phyloP scores from a whole-genome alignment of 768 basidiomycete genomes.

The Amanita inopinata region DNA sequence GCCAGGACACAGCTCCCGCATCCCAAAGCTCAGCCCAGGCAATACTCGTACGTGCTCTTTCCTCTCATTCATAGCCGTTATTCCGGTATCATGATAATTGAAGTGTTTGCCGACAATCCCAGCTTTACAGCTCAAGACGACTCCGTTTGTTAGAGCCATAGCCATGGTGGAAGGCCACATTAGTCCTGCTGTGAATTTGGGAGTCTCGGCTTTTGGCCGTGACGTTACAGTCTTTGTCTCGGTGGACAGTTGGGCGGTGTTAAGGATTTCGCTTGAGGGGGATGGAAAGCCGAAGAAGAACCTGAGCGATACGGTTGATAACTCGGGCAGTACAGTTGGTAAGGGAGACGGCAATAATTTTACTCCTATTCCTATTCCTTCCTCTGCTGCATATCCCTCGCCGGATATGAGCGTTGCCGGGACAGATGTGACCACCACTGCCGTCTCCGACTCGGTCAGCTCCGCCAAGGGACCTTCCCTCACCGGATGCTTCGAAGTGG shows the following conservation, averaged over 20 bases:
- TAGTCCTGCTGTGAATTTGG: conserved; percentile 37
- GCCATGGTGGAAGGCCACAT: conserved; percentile 37
- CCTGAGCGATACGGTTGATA: too few species aligned
- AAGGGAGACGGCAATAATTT: too few species aligned
- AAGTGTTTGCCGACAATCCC: too few species aligned
- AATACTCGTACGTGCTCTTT: conserved; percentile 29
- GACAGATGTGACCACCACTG: too few species aligned
- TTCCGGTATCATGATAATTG: too few species aligned
- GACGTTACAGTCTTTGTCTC: conserved; percentile 32
- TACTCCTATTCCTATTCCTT: too few species aligned
- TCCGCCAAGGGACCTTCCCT: conserved; percentile 10
- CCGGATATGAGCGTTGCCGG: too few species aligned
- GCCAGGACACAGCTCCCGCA: conserved; percentile 14
- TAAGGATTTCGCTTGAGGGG: conserved; percentile 10
- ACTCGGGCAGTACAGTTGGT: too few species aligned
- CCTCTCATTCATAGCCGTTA: not conserved
- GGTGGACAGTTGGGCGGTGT: conserved; percentile 27
- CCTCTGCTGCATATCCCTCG: too few species aligned
- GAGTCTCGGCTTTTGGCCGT: conserved; percentile 30
- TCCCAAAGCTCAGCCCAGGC: conserved; percentile 21
- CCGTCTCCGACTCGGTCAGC: conserved; percentile 21
- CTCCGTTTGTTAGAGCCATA: conserved; percentile 29
- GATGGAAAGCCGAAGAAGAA: too few species aligned
- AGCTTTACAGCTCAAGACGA: conserved; percentile 33
- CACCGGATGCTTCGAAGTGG: conserved; percentile 27